Percentiles rank a stretch among this genome's conserved stretches.
These are phyloP conservation scores for Trichosporon ovoides DNA, from an alignment of 1,284 basidiomycete genomes.

Conservation along the genomic window DNA sequence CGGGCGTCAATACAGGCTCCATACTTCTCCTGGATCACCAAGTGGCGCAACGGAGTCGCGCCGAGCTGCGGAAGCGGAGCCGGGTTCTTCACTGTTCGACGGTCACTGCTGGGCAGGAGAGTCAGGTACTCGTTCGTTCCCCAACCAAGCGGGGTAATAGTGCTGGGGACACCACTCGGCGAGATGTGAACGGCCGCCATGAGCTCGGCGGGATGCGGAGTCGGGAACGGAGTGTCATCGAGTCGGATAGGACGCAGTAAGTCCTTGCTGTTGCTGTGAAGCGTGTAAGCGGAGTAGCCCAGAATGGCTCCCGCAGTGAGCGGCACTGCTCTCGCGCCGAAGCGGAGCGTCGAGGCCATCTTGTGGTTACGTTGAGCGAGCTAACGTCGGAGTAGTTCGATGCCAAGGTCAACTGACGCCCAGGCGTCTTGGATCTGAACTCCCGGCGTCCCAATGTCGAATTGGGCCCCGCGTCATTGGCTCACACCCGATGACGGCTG, in stretches of 20 bases:
- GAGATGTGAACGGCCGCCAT: neutral
- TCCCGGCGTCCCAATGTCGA: neutral
- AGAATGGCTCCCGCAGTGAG: slow-evolving; percentile 7
- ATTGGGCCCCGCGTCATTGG: slow-evolving; percentile 2
- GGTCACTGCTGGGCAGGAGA: slow-evolving; percentile 26
- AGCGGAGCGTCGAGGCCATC: neutral
- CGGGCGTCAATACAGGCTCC: slow-evolving; percentile 74
- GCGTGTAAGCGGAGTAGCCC: slow-evolving; percentile 7
- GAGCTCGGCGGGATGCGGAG: neutral
- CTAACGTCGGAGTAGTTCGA: neutral
- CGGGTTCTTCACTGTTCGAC: slow-evolving; percentile 32
- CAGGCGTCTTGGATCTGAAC: no score
- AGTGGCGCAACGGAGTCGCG: slow-evolving; percentile 62
- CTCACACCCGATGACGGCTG: neutral
- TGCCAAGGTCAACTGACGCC: neutral
- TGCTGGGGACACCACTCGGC: slow-evolving; percentile 12
- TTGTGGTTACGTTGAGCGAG: neutral
- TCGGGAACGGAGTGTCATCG: slow-evolving; percentile 12
- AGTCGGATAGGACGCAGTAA: slow-evolving; percentile 4
- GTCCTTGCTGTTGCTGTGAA: neutral
- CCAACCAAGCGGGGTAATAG: slow-evolving; percentile 41
- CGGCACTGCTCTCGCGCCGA: slow-evolving; percentile 15
- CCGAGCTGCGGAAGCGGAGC: slow-evolving; percentile 35
- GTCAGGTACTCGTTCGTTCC: slow-evolving; percentile 39
- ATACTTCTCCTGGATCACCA: slow-evolving; percentile 66